Evolutionary conservation across 192 early-diverging fungal genomes (phyloP), one percentile per base, ranked within the genome.

Genomic region (Allomyces javanicus): DNA sequence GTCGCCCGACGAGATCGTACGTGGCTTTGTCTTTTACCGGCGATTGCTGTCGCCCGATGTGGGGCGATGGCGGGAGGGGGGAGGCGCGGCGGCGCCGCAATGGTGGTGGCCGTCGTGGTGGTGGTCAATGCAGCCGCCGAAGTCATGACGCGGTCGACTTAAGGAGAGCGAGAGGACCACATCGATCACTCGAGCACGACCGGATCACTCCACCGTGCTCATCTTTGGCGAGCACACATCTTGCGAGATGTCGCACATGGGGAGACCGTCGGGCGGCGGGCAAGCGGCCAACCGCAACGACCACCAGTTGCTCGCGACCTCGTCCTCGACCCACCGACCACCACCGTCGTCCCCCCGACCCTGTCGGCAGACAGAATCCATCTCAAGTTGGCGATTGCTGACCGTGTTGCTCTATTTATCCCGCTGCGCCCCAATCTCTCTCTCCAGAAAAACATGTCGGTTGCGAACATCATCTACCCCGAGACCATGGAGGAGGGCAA

Each of bases 1-100:
- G 63, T 87, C 90, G 24, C 95, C 95, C 40, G 92, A 98, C 61
- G 95, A 96, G 76, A 93, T 93, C 77, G 94, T 97, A 89, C 72
- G 76, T 76, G 73, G 33, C 77, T 68, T 71, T 62, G 10, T 58
- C 66, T 73, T 44, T 62, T 58, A 12, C 2, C 9, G n/a, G 63
- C 61, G 44, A 64, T 71, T 65, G 44, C 67, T 17, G 22, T 27
- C 24, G 24, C 64, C 43, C 25, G 23, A 50, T 61, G 17, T 66
- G 64, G 33, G 61, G 26, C 25, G 62, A 63, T 64, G 44, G 45
- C 33, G 33, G 33, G 33, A 40, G 33, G 33, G 65, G 62, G 63
- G n/a, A n/a, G n/a, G 63, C 44, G 50, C 26, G 24, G 22, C 45
- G 45, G 63, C 62, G 17, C 23, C 64, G 33, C 63, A 27, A 27